Evolutionary conservation across 768 basidiomycete species (phyloP).

Genomic region (Suillus placidus): DNA sequence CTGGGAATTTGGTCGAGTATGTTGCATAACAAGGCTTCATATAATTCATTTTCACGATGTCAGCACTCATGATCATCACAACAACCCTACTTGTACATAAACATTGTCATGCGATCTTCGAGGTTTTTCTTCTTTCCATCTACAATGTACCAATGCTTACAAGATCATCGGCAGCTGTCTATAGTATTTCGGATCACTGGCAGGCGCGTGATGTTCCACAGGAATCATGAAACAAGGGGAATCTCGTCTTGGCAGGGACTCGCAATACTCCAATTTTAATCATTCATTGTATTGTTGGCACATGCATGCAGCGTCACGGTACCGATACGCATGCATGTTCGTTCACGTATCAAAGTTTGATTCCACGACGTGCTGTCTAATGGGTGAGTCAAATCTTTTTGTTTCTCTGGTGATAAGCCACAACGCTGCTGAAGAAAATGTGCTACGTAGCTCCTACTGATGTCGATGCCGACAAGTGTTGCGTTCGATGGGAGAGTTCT

Average conservation of each 20-base stretch:
- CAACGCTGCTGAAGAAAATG: neutral
- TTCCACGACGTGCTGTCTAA: neutral
- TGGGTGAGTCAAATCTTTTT: neutral
- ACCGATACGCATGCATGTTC: neutral
- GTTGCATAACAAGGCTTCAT: constrained; percentile 3
- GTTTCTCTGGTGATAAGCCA: neutral
- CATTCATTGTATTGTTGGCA: neutral
- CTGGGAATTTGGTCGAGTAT: constrained; percentile 2
- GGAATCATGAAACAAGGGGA: neutral
- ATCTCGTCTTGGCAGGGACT: neutral
- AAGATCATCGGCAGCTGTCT: neutral
- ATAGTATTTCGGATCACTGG: neutral
- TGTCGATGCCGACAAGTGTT: neutral
- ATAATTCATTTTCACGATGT: neutral
- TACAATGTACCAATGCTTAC: neutral
- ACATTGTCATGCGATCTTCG: neutral
- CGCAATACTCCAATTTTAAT: neutral
- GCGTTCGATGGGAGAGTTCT: neutral
- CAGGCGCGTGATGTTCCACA: neutral
- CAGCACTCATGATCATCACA: neutral
- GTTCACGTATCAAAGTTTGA: neutral
- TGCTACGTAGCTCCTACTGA: neutral
- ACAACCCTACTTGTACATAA: neutral
- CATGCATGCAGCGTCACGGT: neutral
- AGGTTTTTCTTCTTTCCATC: neutral